Conservation (phyloP, 2,329 filamentous ascomycete species). For the Xylariaceae sp. region DNA sequence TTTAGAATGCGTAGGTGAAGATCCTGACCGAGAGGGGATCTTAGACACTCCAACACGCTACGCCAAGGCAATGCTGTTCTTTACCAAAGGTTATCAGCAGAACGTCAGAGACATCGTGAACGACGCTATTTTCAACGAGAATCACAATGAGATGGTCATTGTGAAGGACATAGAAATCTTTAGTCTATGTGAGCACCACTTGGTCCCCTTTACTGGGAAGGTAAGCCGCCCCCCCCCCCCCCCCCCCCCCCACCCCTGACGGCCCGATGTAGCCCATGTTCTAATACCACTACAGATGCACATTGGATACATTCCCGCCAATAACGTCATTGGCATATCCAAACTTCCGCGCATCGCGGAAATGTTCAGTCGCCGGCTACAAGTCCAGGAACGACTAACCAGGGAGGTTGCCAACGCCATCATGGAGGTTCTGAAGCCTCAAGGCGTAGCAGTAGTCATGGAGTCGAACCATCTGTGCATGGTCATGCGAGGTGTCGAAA, state of each 20-base stretch:
- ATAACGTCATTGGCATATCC: constrained; percentile 88
- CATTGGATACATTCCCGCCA: constrained; percentile 93
- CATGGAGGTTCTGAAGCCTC: constrained; percentile 88
- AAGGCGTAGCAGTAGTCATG: constrained; percentile 96
- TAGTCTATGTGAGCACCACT: constrained; percentile 93
- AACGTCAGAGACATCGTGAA: constrained; percentile 92
- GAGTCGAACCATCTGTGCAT: constrained; percentile 96
- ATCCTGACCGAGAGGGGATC: constrained; percentile 66
- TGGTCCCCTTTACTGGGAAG: constrained; percentile 96
- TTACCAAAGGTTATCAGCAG: constrained; percentile 96
- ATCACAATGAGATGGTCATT: constrained; percentile 96
- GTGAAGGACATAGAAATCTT: constrained; percentile 97
- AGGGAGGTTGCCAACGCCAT: constrained; percentile 95
- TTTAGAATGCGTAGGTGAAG: constrained; percentile 70
- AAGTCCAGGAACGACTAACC: constrained; percentile 95
- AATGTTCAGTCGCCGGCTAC: constrained; percentile 90
- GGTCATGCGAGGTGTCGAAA: constrained; percentile 98
- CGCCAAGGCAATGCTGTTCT: constrained; percentile 92
- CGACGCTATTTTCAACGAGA: constrained; percentile 91
- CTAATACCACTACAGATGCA: constrained; percentile 71
- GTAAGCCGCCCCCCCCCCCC: too few species aligned
- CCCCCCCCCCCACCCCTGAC: too few species aligned
- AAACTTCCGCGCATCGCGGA: constrained; percentile 95
- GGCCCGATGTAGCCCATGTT: constrained; percentile 15
- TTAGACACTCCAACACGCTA: constrained; percentile 79